Evolutionary conservation across 208 protist genomes (phyloP).

Genomic region (Leishmania tropica): DNA sequence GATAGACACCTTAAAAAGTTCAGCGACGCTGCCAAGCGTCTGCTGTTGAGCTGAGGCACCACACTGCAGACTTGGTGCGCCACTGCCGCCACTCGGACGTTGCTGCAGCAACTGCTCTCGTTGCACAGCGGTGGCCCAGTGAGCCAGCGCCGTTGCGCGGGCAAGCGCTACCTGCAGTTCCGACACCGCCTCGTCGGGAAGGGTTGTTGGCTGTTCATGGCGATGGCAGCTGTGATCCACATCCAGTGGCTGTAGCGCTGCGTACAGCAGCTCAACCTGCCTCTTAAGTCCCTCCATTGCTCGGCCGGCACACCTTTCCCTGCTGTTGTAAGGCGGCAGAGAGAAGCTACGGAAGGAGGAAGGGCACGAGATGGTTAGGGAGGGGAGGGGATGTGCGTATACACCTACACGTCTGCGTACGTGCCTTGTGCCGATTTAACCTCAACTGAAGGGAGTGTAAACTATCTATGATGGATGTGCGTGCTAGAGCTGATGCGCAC

Average conservation of each 20-base stretch:
- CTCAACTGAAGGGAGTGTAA: background rate
- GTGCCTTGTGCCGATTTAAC: background rate
- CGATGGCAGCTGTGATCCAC: background rate
- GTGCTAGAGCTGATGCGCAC: background rate
- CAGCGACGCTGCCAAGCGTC: slow-evolving; percentile 28
- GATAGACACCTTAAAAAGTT: slow-evolving; percentile 19
- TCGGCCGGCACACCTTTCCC: background rate
- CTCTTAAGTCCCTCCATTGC: slow-evolving; percentile 47
- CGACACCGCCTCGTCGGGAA: slow-evolving; percentile 32
- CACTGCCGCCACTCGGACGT: background rate
- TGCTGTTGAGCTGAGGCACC: background rate
- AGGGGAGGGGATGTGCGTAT: background rate
- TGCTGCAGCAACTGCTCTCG: background rate
- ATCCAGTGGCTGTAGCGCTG: slow-evolving; percentile 39
- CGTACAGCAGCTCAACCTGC: slow-evolving; percentile 48
- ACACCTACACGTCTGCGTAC: background rate
- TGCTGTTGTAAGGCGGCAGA: background rate
- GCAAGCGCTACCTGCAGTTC: slow-evolving; percentile 51
- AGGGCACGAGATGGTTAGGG: background rate
- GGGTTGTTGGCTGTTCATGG: slow-evolving; percentile 1
- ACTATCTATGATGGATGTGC: background rate
- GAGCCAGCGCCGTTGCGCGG: slow-evolving; percentile 52
- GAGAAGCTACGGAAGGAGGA: background rate
- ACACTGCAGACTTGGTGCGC: background rate
- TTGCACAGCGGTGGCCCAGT: slow-evolving; percentile 31